These are phyloP conservation scores for Suillus lakei DNA, from an alignment of 768 basidiomycete species.

Conservation along the genomic window DNA sequence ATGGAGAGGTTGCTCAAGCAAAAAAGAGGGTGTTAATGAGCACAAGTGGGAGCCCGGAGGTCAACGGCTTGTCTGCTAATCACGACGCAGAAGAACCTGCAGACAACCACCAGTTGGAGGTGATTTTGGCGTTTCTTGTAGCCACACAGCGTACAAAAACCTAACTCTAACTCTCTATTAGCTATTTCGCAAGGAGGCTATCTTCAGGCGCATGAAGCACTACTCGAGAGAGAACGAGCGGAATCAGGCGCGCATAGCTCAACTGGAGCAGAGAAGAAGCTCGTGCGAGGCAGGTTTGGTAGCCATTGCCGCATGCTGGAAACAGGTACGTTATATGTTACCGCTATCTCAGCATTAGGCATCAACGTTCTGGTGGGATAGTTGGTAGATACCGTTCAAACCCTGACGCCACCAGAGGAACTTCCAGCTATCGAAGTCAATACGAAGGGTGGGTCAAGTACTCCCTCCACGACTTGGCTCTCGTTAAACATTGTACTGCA, in stretches of 20 bases:
- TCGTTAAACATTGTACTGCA: conserved; percentile 16
- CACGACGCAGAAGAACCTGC: conserved; percentile 46
- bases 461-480: not conserved
- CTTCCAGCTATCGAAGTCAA: conserved; percentile 47
- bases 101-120: conserved; percentile 68
- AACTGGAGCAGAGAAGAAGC: conserved; percentile 67
- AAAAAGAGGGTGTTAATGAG: conserved; percentile 64
- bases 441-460: conserved; percentile 41
- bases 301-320: conserved; percentile 81
- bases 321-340: conserved; percentile 55
- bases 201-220: conserved; percentile 83
- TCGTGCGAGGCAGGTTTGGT: conserved; percentile 73
- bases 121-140: conserved; percentile 30
- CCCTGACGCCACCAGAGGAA: conserved; percentile 58
- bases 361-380: conserved; percentile 32
- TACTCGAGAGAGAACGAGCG: conserved; percentile 79
- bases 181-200: conserved; percentile 88
- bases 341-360: conserved; percentile 5
- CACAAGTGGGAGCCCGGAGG: conserved; percentile 54
- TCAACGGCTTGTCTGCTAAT: conserved; percentile 49
- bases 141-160: too few relatives aligned
- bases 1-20: conserved; percentile 48
- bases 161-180: conserved; percentile 36
- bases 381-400: conserved; percentile 70
- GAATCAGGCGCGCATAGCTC: conserved; percentile 59